Conservation (phyloP, 2,329 filamentous ascomycete genomes). For the Aspergillus bombycis region DNA sequence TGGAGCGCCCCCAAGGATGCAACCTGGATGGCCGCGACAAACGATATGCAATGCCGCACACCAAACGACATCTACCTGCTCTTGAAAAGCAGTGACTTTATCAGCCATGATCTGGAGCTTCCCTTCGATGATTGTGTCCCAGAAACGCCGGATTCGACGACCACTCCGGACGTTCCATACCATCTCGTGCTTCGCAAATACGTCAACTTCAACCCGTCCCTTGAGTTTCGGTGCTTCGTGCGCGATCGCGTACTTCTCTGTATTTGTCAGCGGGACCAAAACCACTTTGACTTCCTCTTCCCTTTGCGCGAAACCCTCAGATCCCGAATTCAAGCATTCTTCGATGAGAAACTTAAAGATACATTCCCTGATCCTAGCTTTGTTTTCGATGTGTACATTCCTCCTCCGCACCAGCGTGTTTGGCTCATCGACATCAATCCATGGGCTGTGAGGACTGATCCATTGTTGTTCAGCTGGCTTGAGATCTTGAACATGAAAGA, state of each 20-base stretch:
- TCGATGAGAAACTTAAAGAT: constrained; percentile 70
- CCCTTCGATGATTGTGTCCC: constrained; percentile 77
- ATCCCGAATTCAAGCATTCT: constrained; percentile 74
- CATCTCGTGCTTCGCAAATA: constrained; percentile 85
- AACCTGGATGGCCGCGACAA: constrained; percentile 83
- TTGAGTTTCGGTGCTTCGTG: constrained; percentile 96
- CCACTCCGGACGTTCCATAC: constrained; percentile 62
- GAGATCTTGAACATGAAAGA: constrained; percentile 75
- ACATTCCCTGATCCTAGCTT: constrained; percentile 85
- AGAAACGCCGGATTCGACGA: constrained; percentile 27
- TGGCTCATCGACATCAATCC: constrained; percentile 94
- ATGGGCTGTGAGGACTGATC: constrained; percentile 88
- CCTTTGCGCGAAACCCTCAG: constrained; percentile 68
- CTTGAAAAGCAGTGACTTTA: constrained; percentile 90
- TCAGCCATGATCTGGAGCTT: constrained; percentile 91
- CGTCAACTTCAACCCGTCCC: constrained; percentile 82
- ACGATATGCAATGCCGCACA: constrained; percentile 86
- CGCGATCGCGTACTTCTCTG: constrained; percentile 78
- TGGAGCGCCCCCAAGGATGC: constrained; percentile 98
- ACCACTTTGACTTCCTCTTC: constrained; percentile 83
- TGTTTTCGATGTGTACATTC: constrained; percentile 90
- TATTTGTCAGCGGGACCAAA: constrained; percentile 86
- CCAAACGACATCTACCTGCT: constrained; percentile 93
- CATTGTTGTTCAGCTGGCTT: constrained; percentile 84
- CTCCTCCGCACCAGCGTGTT: constrained; percentile 71